Conservation (phyloP, 116 monocot genomes). For the Trichopus zeylanicus region DNA sequence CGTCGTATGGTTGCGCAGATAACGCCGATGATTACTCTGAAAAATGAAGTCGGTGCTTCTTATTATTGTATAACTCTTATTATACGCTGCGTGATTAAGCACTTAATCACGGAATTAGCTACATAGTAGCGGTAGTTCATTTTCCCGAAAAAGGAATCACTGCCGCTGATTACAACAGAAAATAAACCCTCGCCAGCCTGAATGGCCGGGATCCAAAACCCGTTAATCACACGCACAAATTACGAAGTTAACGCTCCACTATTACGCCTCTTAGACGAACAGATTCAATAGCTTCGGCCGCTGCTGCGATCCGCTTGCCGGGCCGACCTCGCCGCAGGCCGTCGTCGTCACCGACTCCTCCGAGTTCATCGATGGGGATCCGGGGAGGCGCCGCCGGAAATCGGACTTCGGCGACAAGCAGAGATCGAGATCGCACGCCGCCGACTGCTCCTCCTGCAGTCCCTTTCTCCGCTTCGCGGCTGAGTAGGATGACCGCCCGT, state of each 20-base stretch:
- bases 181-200: background rate
- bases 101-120: too few species aligned
- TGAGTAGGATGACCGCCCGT: constrained; percentile 4
- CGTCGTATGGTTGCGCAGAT: too few species aligned
- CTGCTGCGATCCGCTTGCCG: constrained; percentile 3
- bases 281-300: constrained; percentile 29
- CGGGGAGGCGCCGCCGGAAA: constrained; percentile 5
- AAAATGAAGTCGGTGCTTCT: too few species aligned
- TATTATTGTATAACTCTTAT: too few species aligned
- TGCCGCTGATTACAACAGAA: background rate
- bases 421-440: constrained; percentile 26
- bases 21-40: too few species aligned
- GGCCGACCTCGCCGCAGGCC: constrained; percentile 28
- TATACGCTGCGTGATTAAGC: too few species aligned
- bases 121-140: background rate
- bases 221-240: too few species aligned
- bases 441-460: background rate
- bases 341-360: constrained; percentile 54
- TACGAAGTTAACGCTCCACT: too few species aligned
- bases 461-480: constrained; percentile 14
- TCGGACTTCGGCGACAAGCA: constrained; percentile 16
- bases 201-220: background rate
- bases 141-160: background rate
- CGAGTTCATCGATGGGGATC: constrained; percentile 36
- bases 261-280: constrained; percentile 17